Evolutionary conservation across 768 basidiomycete species (phyloP).

Genomic region (Collybiopsis confluens): DNA sequence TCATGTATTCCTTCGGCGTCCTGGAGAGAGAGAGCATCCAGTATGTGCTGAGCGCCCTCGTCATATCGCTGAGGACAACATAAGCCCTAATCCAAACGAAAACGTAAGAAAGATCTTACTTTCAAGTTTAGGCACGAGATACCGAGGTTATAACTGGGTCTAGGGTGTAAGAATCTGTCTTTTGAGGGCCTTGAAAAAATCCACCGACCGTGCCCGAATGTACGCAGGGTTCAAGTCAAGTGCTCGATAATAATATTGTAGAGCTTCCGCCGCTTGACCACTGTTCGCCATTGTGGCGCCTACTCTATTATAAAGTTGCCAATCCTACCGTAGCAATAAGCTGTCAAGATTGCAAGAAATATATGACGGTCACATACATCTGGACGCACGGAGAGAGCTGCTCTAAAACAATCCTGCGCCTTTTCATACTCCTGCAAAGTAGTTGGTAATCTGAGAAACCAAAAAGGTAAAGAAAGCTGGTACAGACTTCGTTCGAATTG

Average conservation of each 20-base stretch:
- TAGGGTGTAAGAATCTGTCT: neutral
- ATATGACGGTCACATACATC: conserved; percentile 47
- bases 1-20: conserved; percentile 75
- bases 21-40: conserved; percentile 88
- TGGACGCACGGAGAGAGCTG: conserved; percentile 84
- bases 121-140: conserved; percentile 88
- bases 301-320: conserved; percentile 88
- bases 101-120: conserved; percentile 39
- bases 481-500: conserved; percentile 81
- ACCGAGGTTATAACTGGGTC: conserved; percentile 80
- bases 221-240: conserved; percentile 86
- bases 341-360: neutral
- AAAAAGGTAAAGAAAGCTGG: conserved; percentile 12
- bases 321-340: conserved; percentile 54
- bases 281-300: conserved; percentile 94
- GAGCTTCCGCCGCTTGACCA: conserved; percentile 73
- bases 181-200: neutral
- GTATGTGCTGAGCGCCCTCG: conserved; percentile 81
- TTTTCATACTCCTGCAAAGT: conserved; percentile 74
- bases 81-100: conserved; percentile 8
- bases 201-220: conserved; percentile 74
- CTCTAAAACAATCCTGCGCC: conserved; percentile 89
- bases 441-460: neutral
- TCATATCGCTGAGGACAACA: conserved; percentile 61
- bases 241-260: conserved; percentile 82